Percentiles rank a stretch among this genome's conserved stretches.
phyloP scores from a whole-genome alignment of 2,329 filamentous ascomycete genomes.

The Biscogniauxia sp. region DNA sequence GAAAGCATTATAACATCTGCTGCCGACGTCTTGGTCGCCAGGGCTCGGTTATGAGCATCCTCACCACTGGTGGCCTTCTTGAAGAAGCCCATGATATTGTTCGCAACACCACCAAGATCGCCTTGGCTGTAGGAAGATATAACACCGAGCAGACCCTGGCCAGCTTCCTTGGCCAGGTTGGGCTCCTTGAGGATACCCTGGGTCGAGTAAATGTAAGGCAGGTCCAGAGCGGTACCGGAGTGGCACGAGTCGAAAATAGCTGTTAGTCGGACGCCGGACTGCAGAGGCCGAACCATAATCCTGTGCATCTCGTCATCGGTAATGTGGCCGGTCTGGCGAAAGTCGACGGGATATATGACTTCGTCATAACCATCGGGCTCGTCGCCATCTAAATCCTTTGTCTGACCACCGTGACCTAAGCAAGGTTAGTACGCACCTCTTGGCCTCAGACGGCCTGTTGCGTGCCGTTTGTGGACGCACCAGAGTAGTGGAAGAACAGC shows the following conservation, averaged over 20 bases:
- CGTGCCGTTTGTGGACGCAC: slow-evolving; percentile 40
- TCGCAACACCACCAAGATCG: slow-evolving; percentile 78
- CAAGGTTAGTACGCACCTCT: slow-evolving; percentile 13
- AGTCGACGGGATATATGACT: slow-evolving; percentile 77
- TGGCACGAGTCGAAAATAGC: slow-evolving; percentile 83
- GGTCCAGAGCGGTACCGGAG: slow-evolving; percentile 72
- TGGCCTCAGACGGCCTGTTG: slow-evolving; percentile 1
- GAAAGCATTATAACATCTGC: slow-evolving; percentile 99
- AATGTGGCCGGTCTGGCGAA: slow-evolving; percentile 66
- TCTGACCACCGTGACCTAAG: slow-evolving; percentile 72
- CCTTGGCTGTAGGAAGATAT: slow-evolving; percentile 79
- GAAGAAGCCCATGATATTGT: slow-evolving; percentile 76
- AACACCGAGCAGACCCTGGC: slow-evolving; percentile 67
- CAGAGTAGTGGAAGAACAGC: slow-evolving; percentile 96
- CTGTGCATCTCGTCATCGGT: slow-evolving; percentile 77
- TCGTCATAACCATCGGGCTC: slow-evolving; percentile 78
- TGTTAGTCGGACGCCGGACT: slow-evolving; percentile 79
- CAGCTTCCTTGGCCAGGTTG: slow-evolving; percentile 77
- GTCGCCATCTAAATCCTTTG: slow-evolving; percentile 69
- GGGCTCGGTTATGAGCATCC: slow-evolving; percentile 75
- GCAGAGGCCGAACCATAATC: slow-evolving; percentile 73
- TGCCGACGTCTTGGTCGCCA: slow-evolving; percentile 86
- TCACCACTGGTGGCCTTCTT: slow-evolving; percentile 79
- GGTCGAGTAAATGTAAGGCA: slow-evolving; percentile 78
- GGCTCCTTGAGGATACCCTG: slow-evolving; percentile 79